Percentiles rank a stretch among this genome's conserved stretches.
phyloP scores from a whole-genome alignment of 768 basidiomycete species.

The Hypholoma fasciculare region DNA sequence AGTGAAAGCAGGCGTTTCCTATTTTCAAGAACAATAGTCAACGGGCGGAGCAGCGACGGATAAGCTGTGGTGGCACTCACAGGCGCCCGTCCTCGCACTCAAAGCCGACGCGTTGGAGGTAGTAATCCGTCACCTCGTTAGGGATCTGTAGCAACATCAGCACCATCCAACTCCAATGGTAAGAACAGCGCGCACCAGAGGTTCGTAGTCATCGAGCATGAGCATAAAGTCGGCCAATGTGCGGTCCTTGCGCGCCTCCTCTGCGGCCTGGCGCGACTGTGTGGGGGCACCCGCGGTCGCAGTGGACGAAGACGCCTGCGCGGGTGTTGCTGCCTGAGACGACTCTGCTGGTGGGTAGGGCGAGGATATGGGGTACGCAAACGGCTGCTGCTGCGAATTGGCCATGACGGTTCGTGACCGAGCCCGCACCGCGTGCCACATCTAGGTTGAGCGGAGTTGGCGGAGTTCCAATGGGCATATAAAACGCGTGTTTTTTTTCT shows the following conservation, averaged over 20 bases:
- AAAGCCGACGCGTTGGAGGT: conserved; percentile 93
- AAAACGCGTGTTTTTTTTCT: conserved; percentile 12
- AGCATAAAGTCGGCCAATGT: conserved; percentile 92
- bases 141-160: conserved; percentile 64
- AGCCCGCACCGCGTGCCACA: conserved; percentile 7
- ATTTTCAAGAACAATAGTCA: conserved; percentile 4
- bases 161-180: not conserved
- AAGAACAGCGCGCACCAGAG: conserved; percentile 58
- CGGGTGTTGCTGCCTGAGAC: conserved; percentile 9
- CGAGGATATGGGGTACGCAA: conserved; percentile 30
- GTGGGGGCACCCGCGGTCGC: conserved; percentile 23
- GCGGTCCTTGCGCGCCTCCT: conserved; percentile 85
- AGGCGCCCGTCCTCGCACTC: conserved; percentile 93
- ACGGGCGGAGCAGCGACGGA: no score
- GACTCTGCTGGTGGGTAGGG: conserved; percentile 22
- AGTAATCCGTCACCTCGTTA: conserved; percentile 97
- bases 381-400: conserved; percentile 28
- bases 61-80: conserved; percentile 36
- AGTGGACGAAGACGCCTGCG: conserved; percentile 30
- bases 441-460: conserved; percentile 22
- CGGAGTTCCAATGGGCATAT: conserved; percentile 30
- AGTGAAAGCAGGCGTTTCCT: conserved; percentile 94
- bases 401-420: conserved; percentile 28
- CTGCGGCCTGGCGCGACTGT: conserved; percentile 67
- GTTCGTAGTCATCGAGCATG: conserved; percentile 97